These are phyloP conservation scores for Hemisphaericaspora lyxosophila DNA, from an alignment of 1,139 yeast genomes.

Conservation along the genomic window DNA sequence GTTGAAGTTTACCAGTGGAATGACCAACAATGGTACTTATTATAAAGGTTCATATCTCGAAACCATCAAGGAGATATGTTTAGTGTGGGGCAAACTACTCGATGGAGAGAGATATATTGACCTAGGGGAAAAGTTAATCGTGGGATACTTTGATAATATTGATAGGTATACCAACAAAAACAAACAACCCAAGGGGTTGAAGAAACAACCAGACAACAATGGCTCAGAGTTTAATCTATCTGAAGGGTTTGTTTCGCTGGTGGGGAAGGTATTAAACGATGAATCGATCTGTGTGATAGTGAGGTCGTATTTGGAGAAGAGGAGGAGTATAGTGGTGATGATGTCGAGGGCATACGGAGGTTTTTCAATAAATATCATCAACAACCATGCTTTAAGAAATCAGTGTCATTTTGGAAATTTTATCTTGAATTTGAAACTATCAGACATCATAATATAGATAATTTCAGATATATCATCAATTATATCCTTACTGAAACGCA, in stretches of 20 bases:
- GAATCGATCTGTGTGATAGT: slow-evolving; percentile 32
- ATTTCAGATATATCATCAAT: slow-evolving; percentile 42
- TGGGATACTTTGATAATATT: slow-evolving; percentile 19
- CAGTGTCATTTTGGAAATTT: slow-evolving; percentile 55
- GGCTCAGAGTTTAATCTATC: slow-evolving; percentile 6
- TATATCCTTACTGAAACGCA: slow-evolving; percentile 43
- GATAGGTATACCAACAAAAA: slow-evolving; percentile 9
- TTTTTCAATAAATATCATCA: slow-evolving; percentile 43
- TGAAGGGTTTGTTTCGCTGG: slow-evolving; percentile 10
- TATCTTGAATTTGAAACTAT: slow-evolving; percentile 54
- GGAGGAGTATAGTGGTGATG: too few species aligned
- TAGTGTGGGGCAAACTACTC: slow-evolving; percentile 19
- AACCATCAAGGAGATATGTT: slow-evolving; percentile 20
- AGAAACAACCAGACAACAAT: slow-evolving; percentile 5
- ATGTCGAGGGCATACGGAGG: slow-evolving; percentile 11
- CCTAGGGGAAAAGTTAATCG: slow-evolving; percentile 19
- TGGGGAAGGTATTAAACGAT: slow-evolving; percentile 26
- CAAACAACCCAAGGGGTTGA: slow-evolving; percentile 7
- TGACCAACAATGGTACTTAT: slow-evolving; percentile 5
- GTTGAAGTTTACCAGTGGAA: slow-evolving; percentile 25
- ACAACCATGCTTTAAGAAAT: slow-evolving; percentile 34
- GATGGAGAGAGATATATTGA: slow-evolving; percentile 8
- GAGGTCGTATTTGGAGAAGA: slow-evolving; percentile 23
- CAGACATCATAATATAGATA: slow-evolving; percentile 38
- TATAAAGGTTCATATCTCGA: slow-evolving; percentile 15